These are phyloP conservation scores for Talaromyces sp. DNA, from an alignment of 2,329 filamentous ascomycete species.

Conservation along the genomic window DNA sequence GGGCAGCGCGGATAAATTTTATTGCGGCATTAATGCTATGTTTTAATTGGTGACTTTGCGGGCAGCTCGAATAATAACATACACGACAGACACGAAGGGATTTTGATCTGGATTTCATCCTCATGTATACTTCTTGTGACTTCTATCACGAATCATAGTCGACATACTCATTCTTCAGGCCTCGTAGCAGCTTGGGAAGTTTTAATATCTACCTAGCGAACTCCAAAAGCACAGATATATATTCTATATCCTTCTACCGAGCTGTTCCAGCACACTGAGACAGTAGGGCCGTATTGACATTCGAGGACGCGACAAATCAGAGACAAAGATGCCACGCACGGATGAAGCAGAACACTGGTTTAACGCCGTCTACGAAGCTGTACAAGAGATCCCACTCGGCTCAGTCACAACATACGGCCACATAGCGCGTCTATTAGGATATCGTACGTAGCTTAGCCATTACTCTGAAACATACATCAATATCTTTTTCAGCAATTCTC, in stretches of 20 bases:
- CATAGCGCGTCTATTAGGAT: conserved; percentile 59
- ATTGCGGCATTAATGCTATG: conserved; percentile 18
- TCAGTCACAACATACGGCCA: conserved; percentile 83
- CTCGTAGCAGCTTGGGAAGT: too few species aligned
- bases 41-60: not conserved
- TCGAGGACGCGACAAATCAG: not conserved
- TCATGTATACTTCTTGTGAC: not conserved
- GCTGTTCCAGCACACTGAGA: not conserved
- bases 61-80: not conserved
- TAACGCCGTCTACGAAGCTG: conserved; percentile 70
- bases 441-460: conserved; percentile 46
- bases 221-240: too few species aligned
- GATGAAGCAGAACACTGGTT: conserved; percentile 50
- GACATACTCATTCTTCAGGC: too few species aligned
- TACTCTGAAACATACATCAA: not conserved
- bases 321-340: conserved; percentile 40
- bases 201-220: too few species aligned
- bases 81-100: not conserved
- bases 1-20: conserved; percentile 19
- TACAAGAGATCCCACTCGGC: conserved; percentile 79
- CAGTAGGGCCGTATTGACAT: too few species aligned
- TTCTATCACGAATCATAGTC: not conserved
- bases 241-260: not conserved
- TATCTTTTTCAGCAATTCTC: not conserved
- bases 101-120: not conserved